Base-by-base conservation (phyloP, 2,329 filamentous ascomycete genomes). In the Raffaelea albimanens region DNA sequence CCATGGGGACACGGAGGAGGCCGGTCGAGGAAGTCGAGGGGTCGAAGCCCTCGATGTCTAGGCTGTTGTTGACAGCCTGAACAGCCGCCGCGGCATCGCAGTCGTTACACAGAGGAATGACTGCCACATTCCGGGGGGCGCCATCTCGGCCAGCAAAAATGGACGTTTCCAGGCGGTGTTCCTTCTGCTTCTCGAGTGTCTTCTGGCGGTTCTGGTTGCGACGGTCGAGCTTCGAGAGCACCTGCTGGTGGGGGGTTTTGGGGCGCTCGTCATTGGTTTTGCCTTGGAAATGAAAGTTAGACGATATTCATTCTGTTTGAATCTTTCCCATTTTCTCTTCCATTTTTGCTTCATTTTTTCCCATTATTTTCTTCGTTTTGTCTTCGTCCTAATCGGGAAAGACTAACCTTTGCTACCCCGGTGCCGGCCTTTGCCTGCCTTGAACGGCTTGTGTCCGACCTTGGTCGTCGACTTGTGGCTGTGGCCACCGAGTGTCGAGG, bases 221-320 rank as follows among this genome's bases (percentile, higher is more conserved):
- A 51, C 93, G 85, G 67, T 95, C 89, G 64, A 98, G 78, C 68
- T 97, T 98, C 50, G 89, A 95, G 87, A 96, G 91, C 68, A 96
- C 80, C 69, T 95, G 88, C 64, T 98, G 93, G 64, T 95, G 88
- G 47, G 87, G 87, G 16, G 91, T 95, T 66, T 87, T 94, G 60
- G 91, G 82, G 58, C 76, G 80, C 61, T 95, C 86, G 59, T 79
- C 70, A n/a, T n/a, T 29, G 25, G 25, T 29, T 29, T 29, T 29
- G 7, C 25, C 25, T 13, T 29, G 25, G 7, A 7, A 7, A 13
- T 29, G 25, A 7, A 7, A 13, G 25, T 29, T 13, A 29, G 25
- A 29, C 47, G 74, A 83, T 44, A 91, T 76, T 66, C 93, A 93
- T 62, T 90, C 87, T 93, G 52, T 33, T 20, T 18, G 23, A 29